Percentiles rank a stretch among this genome's conserved stretches.
These are phyloP conservation scores for Claviceps sp. DNA, from an alignment of 2,329 filamentous ascomycete species.

Conservation along the genomic window DNA sequence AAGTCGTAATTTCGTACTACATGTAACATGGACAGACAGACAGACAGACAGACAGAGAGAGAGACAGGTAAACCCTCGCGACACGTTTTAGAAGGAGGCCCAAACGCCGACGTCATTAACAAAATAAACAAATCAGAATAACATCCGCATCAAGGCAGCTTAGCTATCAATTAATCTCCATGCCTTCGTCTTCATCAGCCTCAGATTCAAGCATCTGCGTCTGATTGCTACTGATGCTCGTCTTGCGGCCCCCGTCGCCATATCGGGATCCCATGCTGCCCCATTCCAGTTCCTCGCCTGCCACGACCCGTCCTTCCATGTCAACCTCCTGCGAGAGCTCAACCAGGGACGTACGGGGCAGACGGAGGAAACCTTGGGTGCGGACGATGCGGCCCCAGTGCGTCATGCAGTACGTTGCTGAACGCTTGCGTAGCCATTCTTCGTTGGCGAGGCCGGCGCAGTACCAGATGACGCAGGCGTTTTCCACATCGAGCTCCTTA, in stretches of 20 bases:
- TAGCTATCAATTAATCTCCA: constrained; percentile 36
- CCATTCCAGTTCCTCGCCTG: constrained; percentile 67
- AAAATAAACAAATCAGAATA: neutral
- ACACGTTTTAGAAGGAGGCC: neutral
- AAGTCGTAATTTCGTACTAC: neutral
- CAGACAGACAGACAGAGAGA: neutral
- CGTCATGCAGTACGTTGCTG: constrained; percentile 76
- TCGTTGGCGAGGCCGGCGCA: constrained; percentile 81
- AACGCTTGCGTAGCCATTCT: constrained; percentile 82
- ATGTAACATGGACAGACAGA: neutral
- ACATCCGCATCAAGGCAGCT: neutral
- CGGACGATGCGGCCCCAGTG: constrained; percentile 93
- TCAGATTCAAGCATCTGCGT: constrained; percentile 45
- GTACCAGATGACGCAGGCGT: constrained; percentile 94
- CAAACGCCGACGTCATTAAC: neutral
- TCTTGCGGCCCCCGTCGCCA: constrained; percentile 37
- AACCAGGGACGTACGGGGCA: constrained; percentile 68
- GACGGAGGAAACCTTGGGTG: constrained; percentile 69
- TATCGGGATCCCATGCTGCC: constrained; percentile 33
- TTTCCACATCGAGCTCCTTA: constrained; percentile 84
- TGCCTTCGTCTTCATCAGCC: constrained; percentile 46
- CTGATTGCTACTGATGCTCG: constrained; percentile 45
- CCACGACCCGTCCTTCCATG: constrained; percentile 79
- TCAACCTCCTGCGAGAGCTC: constrained; percentile 91
- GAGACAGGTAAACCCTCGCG: neutral